Conservation (phyloP, 2,329 filamentous ascomycete species). For the Aspergillus fumigatiaffinis region DNA sequence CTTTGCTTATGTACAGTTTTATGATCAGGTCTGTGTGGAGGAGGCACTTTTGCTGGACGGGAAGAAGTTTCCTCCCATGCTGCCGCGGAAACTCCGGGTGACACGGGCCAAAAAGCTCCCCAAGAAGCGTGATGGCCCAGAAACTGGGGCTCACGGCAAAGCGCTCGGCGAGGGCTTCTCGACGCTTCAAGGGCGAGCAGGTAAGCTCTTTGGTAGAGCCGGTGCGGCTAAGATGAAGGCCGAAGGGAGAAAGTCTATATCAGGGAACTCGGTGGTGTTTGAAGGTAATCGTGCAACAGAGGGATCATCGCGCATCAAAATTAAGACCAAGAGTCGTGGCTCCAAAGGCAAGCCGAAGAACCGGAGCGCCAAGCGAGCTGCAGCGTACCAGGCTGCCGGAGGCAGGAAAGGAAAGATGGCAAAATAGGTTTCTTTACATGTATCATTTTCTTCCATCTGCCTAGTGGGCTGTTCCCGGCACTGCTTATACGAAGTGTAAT, state of each 20-base stretch:
- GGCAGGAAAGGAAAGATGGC: conserved; percentile 22
- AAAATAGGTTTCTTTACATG: conserved; percentile 2
- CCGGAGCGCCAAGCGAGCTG: conserved; percentile 41
- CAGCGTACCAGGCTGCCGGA: conserved; percentile 39
- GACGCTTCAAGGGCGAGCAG: conserved; percentile 38
- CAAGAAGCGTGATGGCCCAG: conserved; percentile 36
- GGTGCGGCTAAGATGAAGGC: conserved; percentile 35
- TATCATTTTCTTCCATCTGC: neutral
- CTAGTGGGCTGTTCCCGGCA: neutral
- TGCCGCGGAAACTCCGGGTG: conserved; percentile 84
- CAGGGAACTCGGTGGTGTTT: conserved; percentile 38
- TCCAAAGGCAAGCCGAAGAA: conserved; percentile 40
- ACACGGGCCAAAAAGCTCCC: conserved; percentile 72
- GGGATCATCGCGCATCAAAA: conserved; percentile 26
- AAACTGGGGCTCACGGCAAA: conserved; percentile 15
- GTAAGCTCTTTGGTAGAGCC: conserved; percentile 36
- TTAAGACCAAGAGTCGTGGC: conserved; percentile 38
- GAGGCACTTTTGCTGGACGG: conserved; percentile 82
- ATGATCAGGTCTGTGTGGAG: conserved; percentile 84
- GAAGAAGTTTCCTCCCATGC: conserved; percentile 90
- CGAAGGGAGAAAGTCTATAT: conserved; percentile 23
- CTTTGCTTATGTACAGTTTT: conserved; percentile 96
- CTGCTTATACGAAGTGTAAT: neutral
- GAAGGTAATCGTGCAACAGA: conserved; percentile 43
- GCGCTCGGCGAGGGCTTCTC: conserved; percentile 25